Conservation (phyloP, 2,329 filamentous ascomycete genomes). For the Helotiales sp. region DNA sequence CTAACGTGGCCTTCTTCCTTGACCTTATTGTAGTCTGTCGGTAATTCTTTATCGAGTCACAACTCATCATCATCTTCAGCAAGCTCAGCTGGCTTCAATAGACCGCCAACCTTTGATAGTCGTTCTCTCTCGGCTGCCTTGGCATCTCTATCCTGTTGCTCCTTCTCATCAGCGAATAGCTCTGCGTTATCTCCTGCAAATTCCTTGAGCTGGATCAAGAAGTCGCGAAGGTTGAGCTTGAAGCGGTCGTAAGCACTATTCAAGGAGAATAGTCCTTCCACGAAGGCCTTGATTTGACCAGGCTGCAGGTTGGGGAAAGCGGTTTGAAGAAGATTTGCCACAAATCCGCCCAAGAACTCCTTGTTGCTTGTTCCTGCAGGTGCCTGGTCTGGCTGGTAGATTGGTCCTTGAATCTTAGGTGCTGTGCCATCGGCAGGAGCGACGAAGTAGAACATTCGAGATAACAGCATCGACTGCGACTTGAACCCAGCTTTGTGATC, state of each 20-base stretch:
- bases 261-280: slow-evolving; percentile 82
- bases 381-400: slow-evolving; percentile 84
- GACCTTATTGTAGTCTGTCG: slow-evolving; percentile 50
- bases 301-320: slow-evolving; percentile 92
- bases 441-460: slow-evolving; percentile 96
- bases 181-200: slow-evolving; percentile 95
- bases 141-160: slow-evolving; percentile 83
- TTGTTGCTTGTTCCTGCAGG: slow-evolving; percentile 81
- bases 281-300: slow-evolving; percentile 84
- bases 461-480: slow-evolving; percentile 89
- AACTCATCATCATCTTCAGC: slow-evolving; percentile 83
- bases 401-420: slow-evolving; percentile 88
- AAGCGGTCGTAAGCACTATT: slow-evolving; percentile 92
- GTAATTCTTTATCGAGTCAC: slow-evolving; percentile 75
- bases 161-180: slow-evolving; percentile 90
- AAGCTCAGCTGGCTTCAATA: slow-evolving; percentile 96
- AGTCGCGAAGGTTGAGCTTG: slow-evolving; percentile 93
- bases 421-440: slow-evolving; percentile 65
- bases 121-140: slow-evolving; percentile 89
- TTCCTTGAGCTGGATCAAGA: slow-evolving; percentile 95
- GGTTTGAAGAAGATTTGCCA: slow-evolving; percentile 78
- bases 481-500: slow-evolving; percentile 99
- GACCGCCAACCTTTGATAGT: slow-evolving; percentile 89
- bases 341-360: slow-evolving; percentile 87
- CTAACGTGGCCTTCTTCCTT: slow-evolving; percentile 13